Base-by-base conservation (phyloP, 805 yeast genomes). In the Candida railenensis region DNA sequence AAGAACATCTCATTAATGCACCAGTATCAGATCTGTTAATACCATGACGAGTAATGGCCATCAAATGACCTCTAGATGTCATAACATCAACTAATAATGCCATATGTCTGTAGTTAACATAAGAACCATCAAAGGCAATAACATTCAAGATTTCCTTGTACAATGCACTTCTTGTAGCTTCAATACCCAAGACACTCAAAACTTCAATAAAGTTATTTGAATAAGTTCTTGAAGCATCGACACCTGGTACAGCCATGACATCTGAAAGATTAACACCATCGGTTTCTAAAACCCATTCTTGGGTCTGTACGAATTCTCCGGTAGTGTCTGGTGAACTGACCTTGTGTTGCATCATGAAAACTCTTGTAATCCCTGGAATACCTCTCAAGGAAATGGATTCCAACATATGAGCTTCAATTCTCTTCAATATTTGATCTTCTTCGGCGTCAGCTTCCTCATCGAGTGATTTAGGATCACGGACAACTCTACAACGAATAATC, bases 11-110 rank as follows among this genome's bases (percentile, higher is more conserved):
- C 99, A 94, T 94, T 63, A 94, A 78, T 2, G 99, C 99, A 71
- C 99, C 99, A 25, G 99, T 94, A 55, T 94, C 97, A 34, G 96
- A 87, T 73, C 99, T 85, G 71, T 94, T 94, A 71, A 94, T 92
- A 80, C 99, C 99, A 65, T 94, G 99, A 80, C 99, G 95, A 38
- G 98, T 92, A 60, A 94, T 91, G 36, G 99, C 98, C 88, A 95
- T 92, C 68, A 94, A 77, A 63, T 92, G 96, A 61, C 99, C 99
- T 63, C 96, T 85, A 34, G 96, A 88, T 2, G 99, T 94, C 99
- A 94, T 94, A 34, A 91, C 95, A 74, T 94, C 99, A 48, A 94
- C 98, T 59, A 94, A 78, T 58, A 94, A 75, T 3, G 99, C 97
- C 94, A 94, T 86, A 62, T 94, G 99, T 73, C 99, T 85, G 73